Conservation (phyloP, 2,329 filamentous ascomycete genomes). For the Pyrenophora seminiperda region DNA sequence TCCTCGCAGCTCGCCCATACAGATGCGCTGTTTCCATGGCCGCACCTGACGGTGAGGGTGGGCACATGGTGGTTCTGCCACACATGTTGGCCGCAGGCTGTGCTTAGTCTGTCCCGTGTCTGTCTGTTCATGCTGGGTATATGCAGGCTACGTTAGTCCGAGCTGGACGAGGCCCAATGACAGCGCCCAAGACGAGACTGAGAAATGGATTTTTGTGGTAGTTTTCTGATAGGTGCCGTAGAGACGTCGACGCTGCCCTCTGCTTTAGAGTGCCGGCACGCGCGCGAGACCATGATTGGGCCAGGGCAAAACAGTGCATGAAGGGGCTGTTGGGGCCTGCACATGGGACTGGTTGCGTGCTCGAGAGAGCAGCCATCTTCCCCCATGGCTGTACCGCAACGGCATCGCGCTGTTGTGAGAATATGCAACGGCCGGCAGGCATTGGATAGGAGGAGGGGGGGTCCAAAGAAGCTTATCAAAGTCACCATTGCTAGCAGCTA, state of each 20-base stretch:
- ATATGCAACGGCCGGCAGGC: slow-evolving; percentile 15
- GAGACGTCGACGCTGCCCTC: slow-evolving; percentile 14
- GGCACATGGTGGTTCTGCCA: slow-evolving; percentile 17
- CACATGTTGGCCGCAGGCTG: slow-evolving; percentile 17
- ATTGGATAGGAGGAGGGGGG: slow-evolving; percentile 24
- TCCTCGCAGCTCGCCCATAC: slow-evolving; percentile 5
- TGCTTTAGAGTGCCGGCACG: slow-evolving; percentile 26
- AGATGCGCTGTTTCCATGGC: slow-evolving; percentile 10
- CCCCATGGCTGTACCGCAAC: slow-evolving; percentile 11
- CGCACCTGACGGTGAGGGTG: slow-evolving; percentile 18
- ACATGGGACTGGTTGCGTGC: slow-evolving; percentile 29
- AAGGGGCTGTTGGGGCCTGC: slow-evolving; percentile 30
- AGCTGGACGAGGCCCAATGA: slow-evolving; percentile 31
- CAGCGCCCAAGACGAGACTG: slow-evolving; percentile 23
- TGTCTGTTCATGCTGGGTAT: slow-evolving; percentile 45
- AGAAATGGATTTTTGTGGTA: slow-evolving; percentile 36
- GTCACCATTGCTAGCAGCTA: slow-evolving; percentile 28
- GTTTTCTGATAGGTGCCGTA: slow-evolving; percentile 10
- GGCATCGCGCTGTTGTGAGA: slow-evolving; percentile 5
- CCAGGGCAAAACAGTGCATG: slow-evolving; percentile 17
- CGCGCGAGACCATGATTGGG: slow-evolving; percentile 27
- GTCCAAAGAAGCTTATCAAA: slow-evolving; percentile 41
- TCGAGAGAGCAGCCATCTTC: slow-evolving; percentile 20
- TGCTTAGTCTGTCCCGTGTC: slow-evolving; percentile 47
- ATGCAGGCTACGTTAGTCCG: slow-evolving; percentile 34